Evolutionary conservation across 2,329 filamentous ascomycete species (phyloP), one percentile per base, ranked within the genome.

Genomic region (Penicillium expansum): DNA sequence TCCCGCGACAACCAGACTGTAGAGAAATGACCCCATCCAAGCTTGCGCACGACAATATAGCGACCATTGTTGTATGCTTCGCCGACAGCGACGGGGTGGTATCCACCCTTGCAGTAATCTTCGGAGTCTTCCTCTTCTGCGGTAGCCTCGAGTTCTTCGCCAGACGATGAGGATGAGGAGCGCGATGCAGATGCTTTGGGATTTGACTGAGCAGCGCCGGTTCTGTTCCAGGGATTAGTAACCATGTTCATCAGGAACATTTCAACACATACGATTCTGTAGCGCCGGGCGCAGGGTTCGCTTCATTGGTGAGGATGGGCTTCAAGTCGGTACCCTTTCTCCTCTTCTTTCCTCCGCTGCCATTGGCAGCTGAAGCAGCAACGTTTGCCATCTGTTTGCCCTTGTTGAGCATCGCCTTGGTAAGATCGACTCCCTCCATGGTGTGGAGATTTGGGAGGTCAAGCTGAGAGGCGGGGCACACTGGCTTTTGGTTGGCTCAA

Each of bases 1-100:
- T 97, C 93, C 75, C 89, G 79, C 79, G 85, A 87, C 62, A 88
- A 76, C 86, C 86, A 97, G 66, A 97, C 93, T 33, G 93, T 99
- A n/a, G 93, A 97, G 79, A 97, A 99, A 73, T 97, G 93, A 62
- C 94, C 94, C 93, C 93, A 97, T 66, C 93, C 93, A 52, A 97
- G 83, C 81, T 97, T 97, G 78, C 92, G 89, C 75, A 97, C 90
- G 57, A 97, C 87, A 16, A 92, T 94, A 78, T 99, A 99, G 79
- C 91, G 93, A 67, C 91, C 92, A 74, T 97, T 91, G 75, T 97
- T 97, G 84, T 97, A 97, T 71, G 92, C 89, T 79, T 99, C 94
- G 68, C 94, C 94, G 59, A 97, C 89, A 68, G 86, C 84, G 48
- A 99, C 94, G 3, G 94, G 94, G 73, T 99, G 94, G 76, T 97